Evolutionary conservation across 2,329 filamentous ascomycete species (phyloP).

Genomic region (Fusarium virguliforme): DNA sequence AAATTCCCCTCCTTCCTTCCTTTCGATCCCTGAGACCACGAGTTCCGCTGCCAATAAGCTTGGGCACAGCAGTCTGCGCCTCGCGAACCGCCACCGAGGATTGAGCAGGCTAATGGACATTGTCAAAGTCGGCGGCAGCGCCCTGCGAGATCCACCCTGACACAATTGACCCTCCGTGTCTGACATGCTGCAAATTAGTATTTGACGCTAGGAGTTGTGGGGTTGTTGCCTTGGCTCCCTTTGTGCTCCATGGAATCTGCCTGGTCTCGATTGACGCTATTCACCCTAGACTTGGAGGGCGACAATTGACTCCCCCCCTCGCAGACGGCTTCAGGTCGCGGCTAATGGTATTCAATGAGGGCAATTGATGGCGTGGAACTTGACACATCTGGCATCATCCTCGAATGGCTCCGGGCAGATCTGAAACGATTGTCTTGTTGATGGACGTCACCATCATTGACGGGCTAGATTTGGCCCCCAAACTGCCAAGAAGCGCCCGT

Average conservation of each 20-base stretch:
- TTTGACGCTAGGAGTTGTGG: slow-evolving; percentile 2
- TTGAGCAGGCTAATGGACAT: too few species aligned
- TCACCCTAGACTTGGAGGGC: not conserved
- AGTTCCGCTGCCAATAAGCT: too few species aligned
- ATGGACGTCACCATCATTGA: not conserved
- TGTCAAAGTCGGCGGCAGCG: too few species aligned
- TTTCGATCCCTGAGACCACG: too few species aligned
- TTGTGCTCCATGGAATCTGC: slow-evolving; percentile 5
- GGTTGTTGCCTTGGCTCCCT: not conserved
- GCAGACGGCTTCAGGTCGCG: not conserved
- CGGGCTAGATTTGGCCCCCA: not conserved
- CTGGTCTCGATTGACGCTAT: not conserved
- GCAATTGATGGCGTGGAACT: not conserved
- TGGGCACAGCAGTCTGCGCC: too few species aligned
- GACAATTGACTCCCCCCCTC: not conserved
- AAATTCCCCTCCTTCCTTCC: too few species aligned
- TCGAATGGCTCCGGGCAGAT: not conserved
- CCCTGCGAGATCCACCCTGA: too few species aligned
- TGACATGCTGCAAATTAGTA: too few species aligned
- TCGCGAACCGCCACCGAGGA: too few species aligned
- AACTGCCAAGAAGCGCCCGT: not conserved
- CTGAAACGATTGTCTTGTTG: slow-evolving; percentile 3
- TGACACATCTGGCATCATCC: slow-evolving; percentile 8
- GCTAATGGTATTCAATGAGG: not conserved
- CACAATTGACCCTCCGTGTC: too few species aligned